These are phyloP conservation scores for California macrophylla DNA, from an alignment of 441 rosid genomes.

Conservation along the genomic window DNA sequence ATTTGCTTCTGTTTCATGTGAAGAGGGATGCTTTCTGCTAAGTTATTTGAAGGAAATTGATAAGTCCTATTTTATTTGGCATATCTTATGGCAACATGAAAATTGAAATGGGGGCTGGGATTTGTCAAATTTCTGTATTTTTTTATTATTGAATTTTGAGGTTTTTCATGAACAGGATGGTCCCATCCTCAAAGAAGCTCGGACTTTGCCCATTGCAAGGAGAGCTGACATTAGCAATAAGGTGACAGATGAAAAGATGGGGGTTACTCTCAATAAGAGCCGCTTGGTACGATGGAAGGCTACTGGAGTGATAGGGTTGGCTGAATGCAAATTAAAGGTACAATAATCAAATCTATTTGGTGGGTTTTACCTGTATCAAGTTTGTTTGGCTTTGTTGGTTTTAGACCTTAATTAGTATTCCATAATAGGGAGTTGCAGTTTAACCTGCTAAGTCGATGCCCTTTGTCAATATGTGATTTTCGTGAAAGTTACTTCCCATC, in stretches of 20 bases:
- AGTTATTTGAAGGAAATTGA: background rate
- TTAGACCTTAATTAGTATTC: background rate
- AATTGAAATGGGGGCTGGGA: background rate
- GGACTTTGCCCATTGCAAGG: conserved; percentile 42
- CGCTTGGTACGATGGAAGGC: conserved; percentile 55
- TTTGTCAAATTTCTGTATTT: conserved; percentile 3
- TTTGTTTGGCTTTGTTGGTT: background rate
- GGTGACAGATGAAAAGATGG: conserved; percentile 20
- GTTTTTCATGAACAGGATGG: conserved; percentile 47
- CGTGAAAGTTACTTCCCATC: background rate
- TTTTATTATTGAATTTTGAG: conserved; percentile 9
- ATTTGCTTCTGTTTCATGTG: background rate
- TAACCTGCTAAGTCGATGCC: background rate
- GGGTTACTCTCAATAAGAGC: conserved; percentile 35
- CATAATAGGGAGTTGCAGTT: background rate
- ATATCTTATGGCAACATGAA: background rate
- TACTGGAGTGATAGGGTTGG: conserved; percentile 65
- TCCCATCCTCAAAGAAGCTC: conserved; percentile 59
- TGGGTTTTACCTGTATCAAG: background rate
- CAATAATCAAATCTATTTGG: background rate
- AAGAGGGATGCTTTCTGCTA: background rate
- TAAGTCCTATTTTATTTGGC: background rate
- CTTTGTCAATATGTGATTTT: background rate
- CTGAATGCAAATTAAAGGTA: conserved; percentile 67
- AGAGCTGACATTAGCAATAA: conserved; percentile 16